Conservation (phyloP, 306 rosid species). For the Phaseolus lunatus region DNA sequence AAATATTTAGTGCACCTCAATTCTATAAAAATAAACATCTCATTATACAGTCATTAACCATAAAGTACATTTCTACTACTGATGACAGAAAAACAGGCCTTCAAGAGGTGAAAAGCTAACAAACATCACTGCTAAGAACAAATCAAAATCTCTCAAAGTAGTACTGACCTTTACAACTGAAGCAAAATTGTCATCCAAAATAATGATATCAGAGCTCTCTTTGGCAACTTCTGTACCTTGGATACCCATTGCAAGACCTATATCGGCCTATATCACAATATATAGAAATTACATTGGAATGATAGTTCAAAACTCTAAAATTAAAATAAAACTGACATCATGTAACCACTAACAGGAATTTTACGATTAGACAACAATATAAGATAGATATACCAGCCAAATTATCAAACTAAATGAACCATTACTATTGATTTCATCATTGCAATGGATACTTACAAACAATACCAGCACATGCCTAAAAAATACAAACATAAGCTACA, state of each 20-base stretch:
- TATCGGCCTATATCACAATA: slow-evolving; percentile 72
- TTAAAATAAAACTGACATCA: background rate
- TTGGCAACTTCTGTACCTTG: slow-evolving; percentile 94
- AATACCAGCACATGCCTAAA: background rate
- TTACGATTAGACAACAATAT: background rate
- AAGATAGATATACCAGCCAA: slow-evolving; percentile 1
- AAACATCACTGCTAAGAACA: slow-evolving; percentile 18
- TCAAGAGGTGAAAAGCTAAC: slow-evolving; percentile 14
- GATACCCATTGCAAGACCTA: slow-evolving; percentile 97
- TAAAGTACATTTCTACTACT: slow-evolving; percentile 15
- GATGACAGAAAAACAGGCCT: slow-evolving; percentile 10
- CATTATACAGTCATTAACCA: background rate
- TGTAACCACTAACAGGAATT: background rate
- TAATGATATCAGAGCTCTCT: slow-evolving; percentile 93
- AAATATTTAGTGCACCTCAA: slow-evolving; percentile 9
- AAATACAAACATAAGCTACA: slow-evolving; percentile 26
- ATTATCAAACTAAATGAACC: background rate
- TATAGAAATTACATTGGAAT: slow-evolving; percentile 20
- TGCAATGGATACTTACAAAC: background rate
- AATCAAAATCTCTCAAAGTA: background rate
- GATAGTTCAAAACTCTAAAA: slow-evolving; percentile 8
- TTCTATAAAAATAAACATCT: slow-evolving; percentile 5
- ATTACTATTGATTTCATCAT: slow-evolving; percentile 3
- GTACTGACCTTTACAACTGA: slow-evolving; percentile 80
- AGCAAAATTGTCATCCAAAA: slow-evolving; percentile 92